Conservation (phyloP, 305 asterid species). For the Solanum hybrid region DNA sequence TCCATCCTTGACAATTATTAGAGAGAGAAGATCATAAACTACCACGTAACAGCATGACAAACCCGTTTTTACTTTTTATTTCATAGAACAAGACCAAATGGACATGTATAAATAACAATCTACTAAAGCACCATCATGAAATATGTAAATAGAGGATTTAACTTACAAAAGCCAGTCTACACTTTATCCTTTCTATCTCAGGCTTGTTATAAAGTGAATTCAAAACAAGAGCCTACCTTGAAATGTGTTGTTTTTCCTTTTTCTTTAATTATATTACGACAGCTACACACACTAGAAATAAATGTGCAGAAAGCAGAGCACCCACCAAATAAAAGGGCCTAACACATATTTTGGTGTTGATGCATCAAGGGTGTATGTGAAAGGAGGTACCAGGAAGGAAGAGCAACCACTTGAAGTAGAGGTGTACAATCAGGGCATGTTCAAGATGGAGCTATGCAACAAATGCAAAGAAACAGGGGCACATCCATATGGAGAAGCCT, state of each 20-base stretch:
- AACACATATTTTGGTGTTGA: not conserved
- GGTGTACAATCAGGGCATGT: conserved; percentile 79
- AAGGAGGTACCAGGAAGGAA: conserved; percentile 33
- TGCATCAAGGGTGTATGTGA: conserved; percentile 62
- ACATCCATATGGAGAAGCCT: conserved; percentile 55
- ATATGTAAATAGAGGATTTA: not conserved
- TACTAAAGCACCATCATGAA: not conserved
- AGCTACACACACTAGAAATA: not conserved
- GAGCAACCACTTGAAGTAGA: conserved; percentile 46
- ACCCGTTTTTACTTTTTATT: not conserved
- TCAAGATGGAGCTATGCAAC: conserved; percentile 82
- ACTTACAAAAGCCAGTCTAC: not conserved
- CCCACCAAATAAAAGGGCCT: not conserved
- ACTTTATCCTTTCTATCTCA: not conserved
- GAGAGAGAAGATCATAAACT: not conserved
- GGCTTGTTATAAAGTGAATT: not conserved
- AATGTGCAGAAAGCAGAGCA: not conserved
- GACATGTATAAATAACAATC: not conserved
- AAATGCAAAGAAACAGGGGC: conserved; percentile 70
- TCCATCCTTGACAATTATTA: not conserved
- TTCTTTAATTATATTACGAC: not conserved
- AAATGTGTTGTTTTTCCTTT: not conserved
- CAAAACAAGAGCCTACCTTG: not conserved
- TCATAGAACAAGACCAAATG: not conserved
- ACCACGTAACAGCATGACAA: not conserved